Evolutionary conservation across 225 moss, liverwort and hornwort species (phyloP).

Genomic region (Takakia lepidozioides): DNA sequence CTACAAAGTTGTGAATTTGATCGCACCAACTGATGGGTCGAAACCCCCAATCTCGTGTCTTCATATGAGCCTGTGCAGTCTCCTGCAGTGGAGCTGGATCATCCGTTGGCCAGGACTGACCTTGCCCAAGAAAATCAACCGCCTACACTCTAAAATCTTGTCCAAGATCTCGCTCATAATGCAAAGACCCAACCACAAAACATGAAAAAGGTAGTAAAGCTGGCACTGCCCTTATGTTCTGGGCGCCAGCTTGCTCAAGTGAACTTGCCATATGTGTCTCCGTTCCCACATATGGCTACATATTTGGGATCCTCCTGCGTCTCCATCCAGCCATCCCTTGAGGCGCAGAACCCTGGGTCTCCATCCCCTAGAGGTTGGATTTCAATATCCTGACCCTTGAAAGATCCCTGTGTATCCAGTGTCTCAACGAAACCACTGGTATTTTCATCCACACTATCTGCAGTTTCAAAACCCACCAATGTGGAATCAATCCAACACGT

Average conservation of each 20-base stretch:
- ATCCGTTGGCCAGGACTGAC: slow-evolving; percentile 47
- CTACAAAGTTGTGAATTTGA: slow-evolving; percentile 40
- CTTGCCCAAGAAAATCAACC: slow-evolving; percentile 48
- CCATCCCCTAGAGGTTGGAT: too few relatives aligned
- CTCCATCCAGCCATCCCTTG: too few relatives aligned
- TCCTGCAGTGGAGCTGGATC: slow-evolving; percentile 40
- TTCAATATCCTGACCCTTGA: too few relatives aligned
- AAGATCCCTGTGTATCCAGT: too few relatives aligned
- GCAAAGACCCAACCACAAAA: slow-evolving; percentile 42
- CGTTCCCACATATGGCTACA: slow-evolving; percentile 38
- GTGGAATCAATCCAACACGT: too few relatives aligned
- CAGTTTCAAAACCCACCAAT: too few relatives aligned
- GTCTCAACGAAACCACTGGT: too few relatives aligned
- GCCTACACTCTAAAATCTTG: slow-evolving; percentile 47
- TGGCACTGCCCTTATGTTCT: slow-evolving; percentile 27
- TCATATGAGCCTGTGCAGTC: slow-evolving; percentile 17
- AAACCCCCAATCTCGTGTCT: slow-evolving; percentile 21
- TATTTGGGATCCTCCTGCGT: too few relatives aligned
- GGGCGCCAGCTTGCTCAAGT: slow-evolving; percentile 46
- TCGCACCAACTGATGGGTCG: slow-evolving; percentile 45
- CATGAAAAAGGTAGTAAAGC: slow-evolving; percentile 38
- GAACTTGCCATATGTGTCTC: slow-evolving; percentile 43
- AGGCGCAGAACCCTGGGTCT: too few relatives aligned
- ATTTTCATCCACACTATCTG: too few relatives aligned
- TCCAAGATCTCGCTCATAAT: slow-evolving; percentile 40